These are phyloP conservation scores for Phytophthora foliorum DNA, from an alignment of 352 stramenopile species.

Conservation along the genomic window DNA sequence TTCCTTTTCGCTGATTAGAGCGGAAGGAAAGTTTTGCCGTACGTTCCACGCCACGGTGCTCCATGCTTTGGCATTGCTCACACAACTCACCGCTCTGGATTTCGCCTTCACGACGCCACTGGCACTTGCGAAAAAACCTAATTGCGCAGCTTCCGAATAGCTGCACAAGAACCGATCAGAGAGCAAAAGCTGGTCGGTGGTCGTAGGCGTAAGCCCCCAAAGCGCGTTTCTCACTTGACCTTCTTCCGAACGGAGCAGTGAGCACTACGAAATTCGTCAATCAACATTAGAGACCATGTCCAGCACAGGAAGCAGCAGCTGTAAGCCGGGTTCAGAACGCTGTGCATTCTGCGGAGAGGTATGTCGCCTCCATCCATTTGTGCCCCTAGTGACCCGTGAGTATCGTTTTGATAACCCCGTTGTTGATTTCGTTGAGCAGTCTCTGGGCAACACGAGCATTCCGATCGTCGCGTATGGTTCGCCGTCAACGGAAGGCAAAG, in stretches of 20 bases:
- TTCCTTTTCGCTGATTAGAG: constrained; percentile 13
- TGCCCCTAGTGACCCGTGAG: neutral
- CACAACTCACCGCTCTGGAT: constrained; percentile 22
- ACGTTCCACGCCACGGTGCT: constrained; percentile 30
- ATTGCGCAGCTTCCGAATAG: constrained; percentile 2
- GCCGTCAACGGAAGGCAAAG: constrained; percentile 7
- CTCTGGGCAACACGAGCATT: constrained; percentile 26
- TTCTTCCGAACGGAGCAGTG: neutral
- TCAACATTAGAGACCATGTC: constrained; percentile 26
- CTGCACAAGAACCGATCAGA: constrained; percentile 11
- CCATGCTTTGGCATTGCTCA: constrained; percentile 38
- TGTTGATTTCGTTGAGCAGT: constrained; percentile 16
- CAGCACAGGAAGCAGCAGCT: constrained; percentile 25
- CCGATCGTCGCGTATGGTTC: constrained; percentile 27
- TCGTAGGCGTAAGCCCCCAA: neutral
- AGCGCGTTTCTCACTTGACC: neutral
- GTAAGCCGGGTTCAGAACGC: constrained; percentile 7
- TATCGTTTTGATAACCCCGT: constrained; percentile 20
- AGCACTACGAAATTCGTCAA: neutral
- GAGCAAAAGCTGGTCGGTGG: constrained; percentile 21
- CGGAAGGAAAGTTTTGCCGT: no score
- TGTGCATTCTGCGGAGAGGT: constrained; percentile 38
- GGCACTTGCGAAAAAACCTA: constrained; percentile 25
- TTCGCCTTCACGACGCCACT: constrained; percentile 5
- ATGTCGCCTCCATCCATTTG: constrained; percentile 24